phyloP scores from a whole-genome alignment of 306 rosid genomes.

The Vigna angularis region DNA sequence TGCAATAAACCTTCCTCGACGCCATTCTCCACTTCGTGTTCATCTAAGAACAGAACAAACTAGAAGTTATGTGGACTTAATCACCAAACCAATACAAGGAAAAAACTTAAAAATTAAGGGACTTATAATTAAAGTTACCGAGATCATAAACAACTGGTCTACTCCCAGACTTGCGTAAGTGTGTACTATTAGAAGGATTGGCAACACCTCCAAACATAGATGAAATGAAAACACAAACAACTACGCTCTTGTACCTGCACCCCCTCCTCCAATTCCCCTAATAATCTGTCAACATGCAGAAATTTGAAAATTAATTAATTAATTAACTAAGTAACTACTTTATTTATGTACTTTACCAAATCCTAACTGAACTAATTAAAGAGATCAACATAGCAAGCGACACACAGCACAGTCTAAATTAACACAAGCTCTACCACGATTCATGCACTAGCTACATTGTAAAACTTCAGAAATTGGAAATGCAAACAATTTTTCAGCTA shows the following conservation, averaged over 20 bases:
- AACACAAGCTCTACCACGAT: not conserved
- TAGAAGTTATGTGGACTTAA: constrained; percentile 29
- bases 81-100: constrained; percentile 4
- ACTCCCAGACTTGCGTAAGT: constrained; percentile 96
- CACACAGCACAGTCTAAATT: not conserved
- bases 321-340: not conserved
- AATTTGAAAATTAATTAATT: constrained; percentile 31
- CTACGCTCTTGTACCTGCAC: constrained; percentile 32
- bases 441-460: constrained; percentile 34
- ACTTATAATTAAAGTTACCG: constrained; percentile 59
- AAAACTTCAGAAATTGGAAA: not conserved
- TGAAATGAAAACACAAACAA: constrained; percentile 57
- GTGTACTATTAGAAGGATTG: constrained; percentile 78
- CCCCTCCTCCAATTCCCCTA: constrained; percentile 36
- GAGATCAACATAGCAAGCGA: not conserved
- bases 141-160: constrained; percentile 79
- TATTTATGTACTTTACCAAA: not conserved
- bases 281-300: constrained; percentile 55
- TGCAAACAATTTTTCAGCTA: not conserved
- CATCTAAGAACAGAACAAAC: constrained; percentile 52
- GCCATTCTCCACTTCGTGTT: constrained; percentile 74
- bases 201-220: constrained; percentile 87
- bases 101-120: constrained; percentile 1
- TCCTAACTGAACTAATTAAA: constrained; percentile 9
- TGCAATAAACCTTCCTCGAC: constrained; percentile 66